These are phyloP conservation scores for Penicillium roqueforti DNA, from an alignment of 495 filamentous ascomycete species.

Conservation along the genomic window DNA sequence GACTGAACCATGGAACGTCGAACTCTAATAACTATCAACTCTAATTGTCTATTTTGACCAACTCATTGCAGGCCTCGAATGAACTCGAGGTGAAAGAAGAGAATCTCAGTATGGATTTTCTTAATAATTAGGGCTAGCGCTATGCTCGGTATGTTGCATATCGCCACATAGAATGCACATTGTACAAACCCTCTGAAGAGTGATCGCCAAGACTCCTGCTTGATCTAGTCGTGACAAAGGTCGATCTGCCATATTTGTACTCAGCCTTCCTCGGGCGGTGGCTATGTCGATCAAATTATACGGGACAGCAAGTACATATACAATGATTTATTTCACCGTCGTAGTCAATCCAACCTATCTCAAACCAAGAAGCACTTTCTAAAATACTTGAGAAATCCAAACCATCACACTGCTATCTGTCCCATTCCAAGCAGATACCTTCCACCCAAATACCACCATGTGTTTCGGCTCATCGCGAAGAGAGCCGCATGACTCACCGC, in stretches of 20 bases:
- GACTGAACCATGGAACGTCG: slow-evolving; percentile 10
- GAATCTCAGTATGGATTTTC: neutral
- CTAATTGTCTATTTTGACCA: slow-evolving; percentile 4
- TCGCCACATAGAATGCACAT: neutral
- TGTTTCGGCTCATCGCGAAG: slow-evolving; percentile 4
- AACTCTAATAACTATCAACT: slow-evolving; percentile 7
- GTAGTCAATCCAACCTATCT: neutral
- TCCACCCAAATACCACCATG: slow-evolving; percentile 6
- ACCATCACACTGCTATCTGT: neutral
- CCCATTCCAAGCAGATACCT: neutral
- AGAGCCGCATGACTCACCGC: neutral
- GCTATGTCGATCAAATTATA: neutral
- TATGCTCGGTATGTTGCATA: neutral
- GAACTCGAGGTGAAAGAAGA: no score
- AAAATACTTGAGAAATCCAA: neutral
- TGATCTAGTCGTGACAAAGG: no score
- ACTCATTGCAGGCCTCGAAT: neutral
- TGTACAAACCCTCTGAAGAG: neutral
- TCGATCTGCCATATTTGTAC: neutral
- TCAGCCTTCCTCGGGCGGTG: slow-evolving; percentile 1
- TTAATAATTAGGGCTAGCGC: neutral
- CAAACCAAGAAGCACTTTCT: neutral
- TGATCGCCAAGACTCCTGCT: slow-evolving; percentile 3
- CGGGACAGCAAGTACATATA: neutral
- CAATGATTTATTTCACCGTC: neutral